Percentiles rank a stretch among this genome's conserved stretches.
Conservation (phyloP, 2,329 filamentous ascomycete species). For the Stagonosporopsis vannaccii region DNA sequence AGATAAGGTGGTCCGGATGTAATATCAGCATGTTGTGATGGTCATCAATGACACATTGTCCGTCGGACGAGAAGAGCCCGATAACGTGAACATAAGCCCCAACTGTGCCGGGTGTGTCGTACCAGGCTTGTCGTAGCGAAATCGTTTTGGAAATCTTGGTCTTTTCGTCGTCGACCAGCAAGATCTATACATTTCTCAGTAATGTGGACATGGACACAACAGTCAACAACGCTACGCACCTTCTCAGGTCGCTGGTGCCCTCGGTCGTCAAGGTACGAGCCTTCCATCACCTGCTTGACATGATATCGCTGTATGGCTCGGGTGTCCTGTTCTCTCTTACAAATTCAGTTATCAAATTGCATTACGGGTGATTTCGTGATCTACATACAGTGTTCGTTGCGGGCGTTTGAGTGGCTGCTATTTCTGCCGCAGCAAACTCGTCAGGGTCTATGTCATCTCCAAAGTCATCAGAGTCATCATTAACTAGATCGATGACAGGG, state of each 20-base stretch:
- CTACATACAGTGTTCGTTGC: constrained; percentile 61
- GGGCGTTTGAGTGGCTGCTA: constrained; percentile 74
- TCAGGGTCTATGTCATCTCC: constrained; percentile 77
- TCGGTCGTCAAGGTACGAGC: constrained; percentile 70
- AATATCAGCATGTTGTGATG: constrained; percentile 83
- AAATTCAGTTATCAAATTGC: constrained; percentile 65
- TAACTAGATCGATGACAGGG: constrained; percentile 34
- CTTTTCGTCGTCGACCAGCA: constrained; percentile 82
- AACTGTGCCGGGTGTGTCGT: constrained; percentile 76
- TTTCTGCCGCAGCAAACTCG: constrained; percentile 69
- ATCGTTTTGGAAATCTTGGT: constrained; percentile 72
- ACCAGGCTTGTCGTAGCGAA: constrained; percentile 84
- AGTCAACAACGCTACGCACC: constrained; percentile 56
- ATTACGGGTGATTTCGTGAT: constrained; percentile 27
- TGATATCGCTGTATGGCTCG: constrained; percentile 87
- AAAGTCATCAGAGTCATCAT: constrained; percentile 69
- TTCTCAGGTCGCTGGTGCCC: constrained; percentile 72
- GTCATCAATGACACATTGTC: constrained; percentile 84
- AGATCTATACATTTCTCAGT: constrained; percentile 64
- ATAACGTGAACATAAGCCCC: constrained; percentile 87
- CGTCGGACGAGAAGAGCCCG: constrained; percentile 72
- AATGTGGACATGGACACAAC: not conserved
- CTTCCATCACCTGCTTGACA: constrained; percentile 75
- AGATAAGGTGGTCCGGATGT: constrained; percentile 94
- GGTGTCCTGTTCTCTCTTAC: constrained; percentile 70